Percentiles rank a stretch among this genome's conserved stretches.
Conservation (phyloP, 345 rosid species). For the Sisymbrium irio region DNA sequence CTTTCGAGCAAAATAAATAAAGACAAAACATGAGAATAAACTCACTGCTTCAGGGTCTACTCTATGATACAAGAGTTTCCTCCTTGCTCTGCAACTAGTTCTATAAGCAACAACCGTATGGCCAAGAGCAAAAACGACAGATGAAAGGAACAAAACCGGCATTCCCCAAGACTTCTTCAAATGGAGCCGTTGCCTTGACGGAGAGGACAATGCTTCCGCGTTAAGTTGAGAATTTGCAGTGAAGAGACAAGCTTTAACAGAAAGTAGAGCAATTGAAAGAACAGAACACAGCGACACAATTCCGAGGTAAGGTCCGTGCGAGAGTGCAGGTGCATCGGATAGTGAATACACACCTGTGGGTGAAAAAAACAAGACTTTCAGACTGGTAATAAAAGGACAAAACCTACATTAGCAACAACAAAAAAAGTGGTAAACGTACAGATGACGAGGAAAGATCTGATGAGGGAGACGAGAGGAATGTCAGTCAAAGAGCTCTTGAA, state of each 20-base stretch:
- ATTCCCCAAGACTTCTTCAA: constrained; percentile 97
- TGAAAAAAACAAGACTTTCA: neutral
- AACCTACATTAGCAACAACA: neutral
- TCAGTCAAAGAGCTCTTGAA: constrained; percentile 81
- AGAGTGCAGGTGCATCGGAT: constrained; percentile 71
- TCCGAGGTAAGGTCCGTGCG: constrained; percentile 90
- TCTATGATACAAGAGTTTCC: constrained; percentile 84
- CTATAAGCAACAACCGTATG: constrained; percentile 86
- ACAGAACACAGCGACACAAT: constrained; percentile 74
- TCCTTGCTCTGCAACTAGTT: constrained; percentile 87
- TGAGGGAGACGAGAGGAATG: constrained; percentile 74
- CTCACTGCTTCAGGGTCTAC: constrained; percentile 91
- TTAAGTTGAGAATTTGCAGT: constrained; percentile 71
- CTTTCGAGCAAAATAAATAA: neutral
- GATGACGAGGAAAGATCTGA: constrained; percentile 76
- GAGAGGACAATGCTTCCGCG: constrained; percentile 60
- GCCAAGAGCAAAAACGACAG: constrained; percentile 90
- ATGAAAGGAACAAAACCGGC: constrained; percentile 94
- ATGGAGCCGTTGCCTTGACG: constrained; percentile 69
- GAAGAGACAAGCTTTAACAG: constrained; percentile 80
- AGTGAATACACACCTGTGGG: constrained; percentile 76
- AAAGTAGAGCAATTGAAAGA: constrained; percentile 64
- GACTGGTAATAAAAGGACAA: neutral
- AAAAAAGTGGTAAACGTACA: constrained; percentile 45
- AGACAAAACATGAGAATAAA: neutral